Percentiles rank a stretch among this genome's conserved stretches.
Evolutionary conservation across 257 asterid species (phyloP).

Genomic region (Ballota nigra): DNA sequence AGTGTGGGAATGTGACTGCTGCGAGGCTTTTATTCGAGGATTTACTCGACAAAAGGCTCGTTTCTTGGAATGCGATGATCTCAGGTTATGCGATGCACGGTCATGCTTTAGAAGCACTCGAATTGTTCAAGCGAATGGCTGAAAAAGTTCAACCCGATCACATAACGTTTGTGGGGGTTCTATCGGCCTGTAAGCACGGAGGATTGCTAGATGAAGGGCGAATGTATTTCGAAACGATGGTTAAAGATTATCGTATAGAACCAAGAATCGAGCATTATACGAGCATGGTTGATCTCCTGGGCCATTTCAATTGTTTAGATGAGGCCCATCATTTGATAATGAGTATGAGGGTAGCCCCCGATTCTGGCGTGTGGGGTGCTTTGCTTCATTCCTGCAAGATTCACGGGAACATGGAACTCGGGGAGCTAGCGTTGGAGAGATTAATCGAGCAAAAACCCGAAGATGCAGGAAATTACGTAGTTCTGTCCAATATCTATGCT

Average conservation of each 20-base stretch:
- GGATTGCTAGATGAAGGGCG: conserved; percentile 49
- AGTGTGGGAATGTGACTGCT: conserved; percentile 43
- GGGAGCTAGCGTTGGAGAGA: conserved; percentile 51
- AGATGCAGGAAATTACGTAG: conserved; percentile 57
- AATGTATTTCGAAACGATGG: conserved; percentile 42
- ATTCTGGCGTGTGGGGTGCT: conserved; percentile 72
- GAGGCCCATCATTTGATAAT: conserved; percentile 49
- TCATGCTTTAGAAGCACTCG: conserved; percentile 49
- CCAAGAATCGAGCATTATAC: conserved; percentile 61
- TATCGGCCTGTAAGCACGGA: conserved; percentile 64
- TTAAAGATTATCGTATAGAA: conserved; percentile 37
- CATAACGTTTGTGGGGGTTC: conserved; percentile 58
- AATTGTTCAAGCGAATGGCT: conserved; percentile 42
- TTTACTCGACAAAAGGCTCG: conserved; percentile 44
- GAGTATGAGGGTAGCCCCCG: conserved; percentile 44
- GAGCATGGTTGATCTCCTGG: conserved; percentile 64
- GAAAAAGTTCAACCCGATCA: conserved; percentile 45
- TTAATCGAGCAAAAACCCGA: conserved; percentile 51
- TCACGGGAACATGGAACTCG: conserved; percentile 51
- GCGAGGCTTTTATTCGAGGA: conserved; percentile 50
- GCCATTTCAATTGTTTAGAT: conserved; percentile 43
- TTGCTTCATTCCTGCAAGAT: conserved; percentile 62
- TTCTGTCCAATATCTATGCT: conserved; percentile 57
- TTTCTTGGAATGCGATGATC: conserved; percentile 69
- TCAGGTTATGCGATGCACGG: conserved; percentile 67